Conservation (phyloP, 768 basidiomycete species). For the Suillus plorans region DNA sequence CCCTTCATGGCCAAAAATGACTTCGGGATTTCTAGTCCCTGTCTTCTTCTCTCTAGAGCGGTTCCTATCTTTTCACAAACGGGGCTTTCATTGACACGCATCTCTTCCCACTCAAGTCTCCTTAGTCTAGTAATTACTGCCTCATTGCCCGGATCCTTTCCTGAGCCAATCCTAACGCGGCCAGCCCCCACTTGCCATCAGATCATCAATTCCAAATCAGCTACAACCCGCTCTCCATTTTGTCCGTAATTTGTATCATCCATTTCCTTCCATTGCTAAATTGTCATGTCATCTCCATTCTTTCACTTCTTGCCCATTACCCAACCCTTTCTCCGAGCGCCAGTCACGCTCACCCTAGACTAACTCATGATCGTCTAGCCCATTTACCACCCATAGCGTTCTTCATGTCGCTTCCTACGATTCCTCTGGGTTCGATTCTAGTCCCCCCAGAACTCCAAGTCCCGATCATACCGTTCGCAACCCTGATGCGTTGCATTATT, state of each 20-base stretch:
- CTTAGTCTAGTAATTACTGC: slow-evolving; percentile 7
- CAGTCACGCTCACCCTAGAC: not conserved
- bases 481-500: slow-evolving; percentile 19
- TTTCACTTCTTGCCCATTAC: slow-evolving; percentile 23
- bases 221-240: slow-evolving; percentile 7
- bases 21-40: slow-evolving; percentile 33
- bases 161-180: slow-evolving; percentile 13
- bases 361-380: slow-evolving; percentile 6
- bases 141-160: slow-evolving; percentile 13
- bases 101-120: slow-evolving; percentile 21
- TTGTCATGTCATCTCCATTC: slow-evolving; percentile 10
- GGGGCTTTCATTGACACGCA: slow-evolving; percentile 26
- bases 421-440: not conserved
- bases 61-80: slow-evolving; percentile 14
- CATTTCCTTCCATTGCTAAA: slow-evolving; percentile 7
- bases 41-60: slow-evolving; percentile 17
- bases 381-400: slow-evolving; percentile 26
- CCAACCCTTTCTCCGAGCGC: slow-evolving; percentile 12
- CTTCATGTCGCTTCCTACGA: slow-evolving; percentile 20
- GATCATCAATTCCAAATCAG: slow-evolving; percentile 6
- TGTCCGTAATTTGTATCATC: slow-evolving; percentile 3
- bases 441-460: slow-evolving; percentile 6
- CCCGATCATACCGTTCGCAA: slow-evolving; percentile 16
- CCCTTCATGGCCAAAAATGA: slow-evolving; percentile 10
- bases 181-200: slow-evolving; percentile 7